Base-by-base conservation (phyloP, 2,329 filamentous ascomycete genomes). In the Colletotrichum zoysiae region DNA sequence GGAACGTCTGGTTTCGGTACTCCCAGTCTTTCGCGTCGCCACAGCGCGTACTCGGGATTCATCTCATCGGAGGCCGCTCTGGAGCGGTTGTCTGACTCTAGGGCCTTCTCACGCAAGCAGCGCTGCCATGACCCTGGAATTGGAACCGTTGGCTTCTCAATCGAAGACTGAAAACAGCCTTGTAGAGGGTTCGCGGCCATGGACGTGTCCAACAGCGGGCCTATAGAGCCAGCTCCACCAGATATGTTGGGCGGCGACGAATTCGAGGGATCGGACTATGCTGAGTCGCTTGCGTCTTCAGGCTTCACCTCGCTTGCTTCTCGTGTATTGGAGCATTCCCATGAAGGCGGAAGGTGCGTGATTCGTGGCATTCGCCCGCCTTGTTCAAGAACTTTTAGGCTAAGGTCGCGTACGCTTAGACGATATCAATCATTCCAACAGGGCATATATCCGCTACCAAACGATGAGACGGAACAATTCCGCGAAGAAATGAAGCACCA, bases 391-490 rank as follows among this genome's bases (percentile, higher is more conserved):
- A 53, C 12, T 20, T 6, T 12, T 30, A 69, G 46, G 48, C 66
- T 72, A 65, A 72, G 40, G 9, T 42, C n/a, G 50, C 44, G 35
- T 42, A 53, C 38, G n/a, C 1, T 33, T 44, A 86, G 86, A 70
- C 82, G 86, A 50, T 88, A 87, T 74, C 86, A 88, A 75, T 81
- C 81, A 40, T 86, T 85, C 71, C 78, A 83, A 3, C 81, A 82
- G 44, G 84, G 83, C 11, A 80, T 83, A 58, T 88, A 87, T 74
- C 85, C 85, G 40, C 76, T 87, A 23, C 86, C 86, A n/a, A 88
- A 88, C 74, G 86, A 88, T 70, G 85, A 87, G 38, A 79, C 79
- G 9, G 87, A 88, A 74, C 83, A 84, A 73, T 81, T 82, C 59
- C 82, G 86, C 14, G 85, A 88, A 67, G 81, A 83, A 40, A 76